phyloP scores from a whole-genome alignment of 306 rosid genomes.

The Malus orientalis region DNA sequence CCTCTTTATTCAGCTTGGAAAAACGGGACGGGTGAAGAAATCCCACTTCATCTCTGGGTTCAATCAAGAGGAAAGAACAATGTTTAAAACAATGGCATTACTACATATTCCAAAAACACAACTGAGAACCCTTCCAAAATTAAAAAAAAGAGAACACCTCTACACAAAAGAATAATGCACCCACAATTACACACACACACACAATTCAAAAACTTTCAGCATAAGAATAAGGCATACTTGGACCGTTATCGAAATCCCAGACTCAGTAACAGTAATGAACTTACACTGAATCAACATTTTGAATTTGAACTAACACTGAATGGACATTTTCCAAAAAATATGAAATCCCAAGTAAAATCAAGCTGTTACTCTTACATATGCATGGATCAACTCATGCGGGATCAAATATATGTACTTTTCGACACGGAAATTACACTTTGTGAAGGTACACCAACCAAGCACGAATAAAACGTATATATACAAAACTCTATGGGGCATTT shows the following conservation, averaged over 20 bases:
- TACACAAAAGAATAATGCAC: not conserved
- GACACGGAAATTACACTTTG: too few species aligned
- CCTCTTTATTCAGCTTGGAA: constrained; percentile 39
- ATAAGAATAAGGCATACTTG: not conserved
- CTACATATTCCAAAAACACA: not conserved
- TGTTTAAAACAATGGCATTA: not conserved
- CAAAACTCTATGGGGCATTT: not conserved
- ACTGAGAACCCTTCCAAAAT: not conserved
- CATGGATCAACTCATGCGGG: too few species aligned
- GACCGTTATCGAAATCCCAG: not conserved
- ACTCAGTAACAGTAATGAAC: not conserved
- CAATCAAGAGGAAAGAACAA: constrained; percentile 27
- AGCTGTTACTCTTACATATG: not conserved
- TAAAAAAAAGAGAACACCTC: not conserved
- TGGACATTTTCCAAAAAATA: not conserved
- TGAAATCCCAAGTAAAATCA: not conserved
- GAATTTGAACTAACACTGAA: not conserved
- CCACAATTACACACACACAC: not conserved
- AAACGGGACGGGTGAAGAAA: constrained; percentile 78
- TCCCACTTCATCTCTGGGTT: constrained; percentile 73
- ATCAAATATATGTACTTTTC: not conserved
- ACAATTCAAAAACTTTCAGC: not conserved
- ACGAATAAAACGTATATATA: not conserved
- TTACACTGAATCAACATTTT: not conserved
- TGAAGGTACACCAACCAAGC: not conserved